phyloP scores from a whole-genome alignment of 331 rosid species.

The Phaseolus coccineus region DNA sequence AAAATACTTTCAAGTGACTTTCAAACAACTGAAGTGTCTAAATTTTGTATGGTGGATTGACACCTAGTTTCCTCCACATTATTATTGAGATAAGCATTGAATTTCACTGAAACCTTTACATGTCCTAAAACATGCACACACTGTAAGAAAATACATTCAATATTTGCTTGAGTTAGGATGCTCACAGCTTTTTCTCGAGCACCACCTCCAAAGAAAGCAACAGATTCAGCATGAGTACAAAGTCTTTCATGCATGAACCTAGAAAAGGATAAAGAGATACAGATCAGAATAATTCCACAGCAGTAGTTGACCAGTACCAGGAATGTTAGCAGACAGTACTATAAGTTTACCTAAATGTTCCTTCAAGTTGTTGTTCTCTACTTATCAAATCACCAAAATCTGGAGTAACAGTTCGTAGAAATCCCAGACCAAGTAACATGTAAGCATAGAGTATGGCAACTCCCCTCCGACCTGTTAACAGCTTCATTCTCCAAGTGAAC shows the following conservation, averaged over 20 bases:
- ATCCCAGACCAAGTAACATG: slow-evolving; percentile 90
- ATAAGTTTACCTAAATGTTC: slow-evolving; percentile 71
- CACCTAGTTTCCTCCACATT: slow-evolving; percentile 26
- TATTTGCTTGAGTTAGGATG: slow-evolving; percentile 24
- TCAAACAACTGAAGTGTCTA: neutral
- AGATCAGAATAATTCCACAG: slow-evolving; percentile 28
- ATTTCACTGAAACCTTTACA: neutral
- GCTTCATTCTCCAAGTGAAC: slow-evolving; percentile 97
- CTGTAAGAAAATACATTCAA: slow-evolving; percentile 30
- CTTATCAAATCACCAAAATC: slow-evolving; percentile 87
- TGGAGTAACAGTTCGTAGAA: slow-evolving; percentile 77
- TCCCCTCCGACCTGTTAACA: slow-evolving; percentile 87
- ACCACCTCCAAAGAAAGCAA: slow-evolving; percentile 96
- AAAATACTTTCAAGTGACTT: slow-evolving; percentile 14
- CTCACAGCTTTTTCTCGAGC: slow-evolving; percentile 91
- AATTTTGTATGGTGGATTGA: slow-evolving; percentile 12
- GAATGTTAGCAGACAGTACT: slow-evolving; percentile 40
- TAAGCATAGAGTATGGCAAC: slow-evolving; percentile 84
- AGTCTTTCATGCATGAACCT: slow-evolving; percentile 98
- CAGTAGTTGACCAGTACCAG: slow-evolving; percentile 26
- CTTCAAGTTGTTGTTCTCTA: slow-evolving; percentile 87
- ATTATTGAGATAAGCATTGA: neutral
- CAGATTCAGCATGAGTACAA: slow-evolving; percentile 90
- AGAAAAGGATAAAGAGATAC: slow-evolving; percentile 40
- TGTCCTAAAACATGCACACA: slow-evolving; percentile 5